Evolutionary conservation across 257 asterid genomes (phyloP).

Genomic region (Nicotiana undulata): DNA sequence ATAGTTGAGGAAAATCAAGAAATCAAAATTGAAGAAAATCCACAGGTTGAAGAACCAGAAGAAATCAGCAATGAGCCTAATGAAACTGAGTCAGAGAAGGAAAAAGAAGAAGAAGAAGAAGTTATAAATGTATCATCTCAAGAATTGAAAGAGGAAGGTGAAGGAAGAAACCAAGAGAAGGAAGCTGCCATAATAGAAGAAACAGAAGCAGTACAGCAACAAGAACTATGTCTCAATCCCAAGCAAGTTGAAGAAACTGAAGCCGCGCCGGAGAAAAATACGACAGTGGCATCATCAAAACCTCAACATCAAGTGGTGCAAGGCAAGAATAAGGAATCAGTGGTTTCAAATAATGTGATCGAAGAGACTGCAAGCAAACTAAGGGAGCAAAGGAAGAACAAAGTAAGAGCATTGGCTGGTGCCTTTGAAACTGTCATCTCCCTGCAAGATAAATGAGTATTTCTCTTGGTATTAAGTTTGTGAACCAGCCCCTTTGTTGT

Average conservation of each 20-base stretch:
- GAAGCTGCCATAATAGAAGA: not conserved
- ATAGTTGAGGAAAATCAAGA: conserved; percentile 11
- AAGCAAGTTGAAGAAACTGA: conserved; percentile 10
- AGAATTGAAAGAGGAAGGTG: conserved; percentile 7
- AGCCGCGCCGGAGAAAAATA: conserved; percentile 5
- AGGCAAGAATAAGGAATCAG: conserved; percentile 31
- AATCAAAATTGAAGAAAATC: conserved; percentile 11
- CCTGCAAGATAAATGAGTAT: conserved; percentile 43
- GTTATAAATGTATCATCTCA: conserved; percentile 1
- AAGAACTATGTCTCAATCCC: not conserved
- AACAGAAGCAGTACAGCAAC: not conserved
- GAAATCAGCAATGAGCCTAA: not conserved
- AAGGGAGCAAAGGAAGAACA: conserved; percentile 57
- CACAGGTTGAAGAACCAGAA: conserved; percentile 13
- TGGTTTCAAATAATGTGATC: conserved; percentile 53
- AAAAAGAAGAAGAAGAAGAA: not conserved
- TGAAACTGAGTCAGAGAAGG: not conserved
- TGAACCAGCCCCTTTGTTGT: not conserved
- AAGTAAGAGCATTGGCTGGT: conserved; percentile 76
- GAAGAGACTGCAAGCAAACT: conserved; percentile 67
- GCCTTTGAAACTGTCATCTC: conserved; percentile 76
- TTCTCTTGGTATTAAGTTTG: not conserved
- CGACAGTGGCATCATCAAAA: conserved; percentile 13
- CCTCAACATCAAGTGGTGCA: conserved; percentile 14
- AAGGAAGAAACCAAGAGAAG: conserved; percentile 1